These are phyloP conservation scores for Fusarium sp. DNA, from an alignment of 2,329 filamentous ascomycete species.

Conservation along the genomic window DNA sequence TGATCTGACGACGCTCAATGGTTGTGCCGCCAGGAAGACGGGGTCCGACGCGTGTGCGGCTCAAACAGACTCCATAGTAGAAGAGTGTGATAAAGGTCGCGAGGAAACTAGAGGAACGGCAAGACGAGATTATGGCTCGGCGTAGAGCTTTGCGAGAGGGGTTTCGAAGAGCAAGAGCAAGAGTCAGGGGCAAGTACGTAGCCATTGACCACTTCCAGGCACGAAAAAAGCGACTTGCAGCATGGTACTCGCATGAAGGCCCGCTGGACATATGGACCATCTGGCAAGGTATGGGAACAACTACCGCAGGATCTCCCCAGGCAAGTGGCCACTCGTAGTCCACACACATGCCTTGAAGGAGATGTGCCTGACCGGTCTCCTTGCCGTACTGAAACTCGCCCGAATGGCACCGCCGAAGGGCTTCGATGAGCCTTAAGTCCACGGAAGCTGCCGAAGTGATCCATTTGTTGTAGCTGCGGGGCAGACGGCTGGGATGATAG, in stretches of 20 bases:
- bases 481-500: constrained; percentile 77
- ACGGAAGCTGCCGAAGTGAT: constrained; percentile 81
- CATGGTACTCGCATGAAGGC: constrained; percentile 79
- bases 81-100: constrained; percentile 81
- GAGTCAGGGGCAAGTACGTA: constrained; percentile 80
- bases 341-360: constrained; percentile 77
- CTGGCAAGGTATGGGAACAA: constrained; percentile 81
- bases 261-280: constrained; percentile 85
- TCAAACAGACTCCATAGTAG: constrained; percentile 86
- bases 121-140: constrained; percentile 67
- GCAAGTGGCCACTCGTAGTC: constrained; percentile 75
- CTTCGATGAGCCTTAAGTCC: constrained; percentile 78
- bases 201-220: constrained; percentile 80
- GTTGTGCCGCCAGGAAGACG: constrained; percentile 66
- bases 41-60: constrained; percentile 78
- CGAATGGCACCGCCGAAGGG: constrained; percentile 72
- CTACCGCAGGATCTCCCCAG: constrained; percentile 77
- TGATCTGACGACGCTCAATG: constrained; percentile 57
- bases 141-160: constrained; percentile 60
- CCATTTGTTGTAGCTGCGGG: constrained; percentile 81
- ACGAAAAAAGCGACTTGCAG: constrained; percentile 71
- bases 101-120: constrained; percentile 80
- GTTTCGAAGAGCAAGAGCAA: constrained; percentile 67
- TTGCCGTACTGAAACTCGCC: constrained; percentile 76
- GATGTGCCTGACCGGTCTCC: constrained; percentile 74